Conservation (phyloP, 371 early-diverging fungal species). For the Zopfochytrium polystomum region DNA sequence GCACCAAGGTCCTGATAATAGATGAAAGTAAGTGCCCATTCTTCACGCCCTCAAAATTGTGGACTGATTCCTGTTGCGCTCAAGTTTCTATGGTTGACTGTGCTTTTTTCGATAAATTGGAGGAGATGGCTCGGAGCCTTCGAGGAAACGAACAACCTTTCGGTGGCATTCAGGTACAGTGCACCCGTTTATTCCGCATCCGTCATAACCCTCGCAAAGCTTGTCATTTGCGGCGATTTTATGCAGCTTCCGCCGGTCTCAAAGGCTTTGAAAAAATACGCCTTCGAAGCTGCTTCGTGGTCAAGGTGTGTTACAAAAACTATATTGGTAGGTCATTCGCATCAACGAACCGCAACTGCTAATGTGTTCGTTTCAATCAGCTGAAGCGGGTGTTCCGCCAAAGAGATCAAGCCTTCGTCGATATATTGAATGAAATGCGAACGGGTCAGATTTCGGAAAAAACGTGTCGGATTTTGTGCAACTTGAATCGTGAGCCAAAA, state of each 20-base stretch:
- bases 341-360: conserved; percentile 58
- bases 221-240: conserved; percentile 85
- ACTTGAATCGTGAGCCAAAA: conserved; percentile 47
- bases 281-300: conserved; percentile 79
- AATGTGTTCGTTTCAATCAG: conserved; percentile 63
- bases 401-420: conserved; percentile 38
- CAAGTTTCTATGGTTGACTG: conserved; percentile 87
- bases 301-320: conserved; percentile 45
- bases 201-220: conserved; percentile 31
- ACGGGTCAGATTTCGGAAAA: conserved; percentile 30
- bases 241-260: conserved; percentile 80
- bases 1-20: conserved; percentile 69
- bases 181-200: neutral
- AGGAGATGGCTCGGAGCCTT: conserved; percentile 63
- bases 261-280: conserved; percentile 25
- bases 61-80: neutral
- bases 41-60: neutral
- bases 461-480: conserved; percentile 46
- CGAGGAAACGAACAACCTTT: conserved; percentile 59
- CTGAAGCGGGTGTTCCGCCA: conserved; percentile 57
- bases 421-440: conserved; percentile 48
- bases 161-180: conserved; percentile 86
- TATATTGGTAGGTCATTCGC: conserved; percentile 49
- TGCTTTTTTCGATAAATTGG: conserved; percentile 74
- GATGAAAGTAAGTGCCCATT: conserved; percentile 70